Conservation (phyloP, 164 flowering plant genomes). For the Nelumbo lutea region DNA sequence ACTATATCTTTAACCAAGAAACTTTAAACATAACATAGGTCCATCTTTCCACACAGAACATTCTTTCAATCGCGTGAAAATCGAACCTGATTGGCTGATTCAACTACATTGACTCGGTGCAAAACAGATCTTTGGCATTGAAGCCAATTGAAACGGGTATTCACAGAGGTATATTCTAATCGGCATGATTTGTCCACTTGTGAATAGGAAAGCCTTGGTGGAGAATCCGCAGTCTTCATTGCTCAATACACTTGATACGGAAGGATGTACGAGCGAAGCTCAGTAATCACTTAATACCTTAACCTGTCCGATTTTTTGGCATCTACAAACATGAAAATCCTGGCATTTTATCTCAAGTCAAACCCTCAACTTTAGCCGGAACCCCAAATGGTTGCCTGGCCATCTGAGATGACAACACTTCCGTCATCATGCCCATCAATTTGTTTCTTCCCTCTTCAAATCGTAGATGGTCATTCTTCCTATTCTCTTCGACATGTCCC, state of each 20-base stretch:
- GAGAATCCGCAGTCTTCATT: background rate
- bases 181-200: background rate
- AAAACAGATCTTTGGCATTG: background rate
- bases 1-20: background rate
- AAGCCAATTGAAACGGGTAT: background rate
- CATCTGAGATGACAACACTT: slow-evolving; percentile 27
- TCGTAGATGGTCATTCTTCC: slow-evolving; percentile 20
- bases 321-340: background rate
- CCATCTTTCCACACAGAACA: background rate
- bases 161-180: background rate
- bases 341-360: slow-evolving; percentile 19
- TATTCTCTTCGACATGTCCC: slow-evolving; percentile 18
- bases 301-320: background rate
- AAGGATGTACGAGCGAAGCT: background rate
- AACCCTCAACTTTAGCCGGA: slow-evolving; percentile 34
- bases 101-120: background rate
- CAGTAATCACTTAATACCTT: background rate
- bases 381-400: slow-evolving; percentile 19
- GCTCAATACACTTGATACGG: background rate
- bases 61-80: background rate
- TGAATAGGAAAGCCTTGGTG: background rate
- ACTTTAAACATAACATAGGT: background rate
- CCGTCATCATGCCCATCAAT: slow-evolving; percentile 32
- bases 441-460: slow-evolving; percentile 33
- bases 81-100: background rate